Evolutionary conservation across 2,329 filamentous ascomycete species (phyloP), one percentile per base, ranked within the genome.

Genomic region (Xenosphaeropsis pyriputrescens): DNA sequence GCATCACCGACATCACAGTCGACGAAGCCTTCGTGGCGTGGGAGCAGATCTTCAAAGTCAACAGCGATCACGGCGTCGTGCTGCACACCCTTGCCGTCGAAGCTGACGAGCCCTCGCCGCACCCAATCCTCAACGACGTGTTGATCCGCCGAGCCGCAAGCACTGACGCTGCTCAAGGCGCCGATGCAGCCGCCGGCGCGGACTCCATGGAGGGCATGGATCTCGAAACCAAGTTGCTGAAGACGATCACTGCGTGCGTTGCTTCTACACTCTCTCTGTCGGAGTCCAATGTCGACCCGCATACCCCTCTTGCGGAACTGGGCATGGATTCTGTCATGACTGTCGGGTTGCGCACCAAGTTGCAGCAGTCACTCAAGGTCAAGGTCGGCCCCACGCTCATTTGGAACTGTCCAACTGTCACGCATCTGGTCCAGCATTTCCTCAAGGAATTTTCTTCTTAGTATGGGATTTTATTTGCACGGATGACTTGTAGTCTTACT

Each of bases 11-110:
- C 34, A 53, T 67, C 34, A 59, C 53, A 0, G 42, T 47, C 8
- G 52, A 61, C 2, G 62, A 65, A 38, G 63, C 50, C 0, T 64
- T 65, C 46, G 49, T 47, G 3, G 62, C 62, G 4, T 65, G 62
- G 61, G 46, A 55, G 22, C 48, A 62, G 39, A 31, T 62, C 4
- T 46, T 45, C 11, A 48, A 49, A 11, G 54, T 55, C 39, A 50
- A 62, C 33, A 49, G 56, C 5, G 55, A 56, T n/a, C 56, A 61
- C 26, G 60, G 47, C 2, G 59, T 63, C 3, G 56, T 65, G 0
- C 44, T 57, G 12, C 53, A 58, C 7, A 49, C 46, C 2, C 48
- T 45, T 0, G 37, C 50, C 1, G 41, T 63, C 1, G 55, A 59
- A 2, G 47, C 43, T 1, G 51, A 50, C 18, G 59, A 63, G 31